Conservation (phyloP, 225 moss, liverwort and hornwort genomes). For the Physcomitrium patens region DNA sequence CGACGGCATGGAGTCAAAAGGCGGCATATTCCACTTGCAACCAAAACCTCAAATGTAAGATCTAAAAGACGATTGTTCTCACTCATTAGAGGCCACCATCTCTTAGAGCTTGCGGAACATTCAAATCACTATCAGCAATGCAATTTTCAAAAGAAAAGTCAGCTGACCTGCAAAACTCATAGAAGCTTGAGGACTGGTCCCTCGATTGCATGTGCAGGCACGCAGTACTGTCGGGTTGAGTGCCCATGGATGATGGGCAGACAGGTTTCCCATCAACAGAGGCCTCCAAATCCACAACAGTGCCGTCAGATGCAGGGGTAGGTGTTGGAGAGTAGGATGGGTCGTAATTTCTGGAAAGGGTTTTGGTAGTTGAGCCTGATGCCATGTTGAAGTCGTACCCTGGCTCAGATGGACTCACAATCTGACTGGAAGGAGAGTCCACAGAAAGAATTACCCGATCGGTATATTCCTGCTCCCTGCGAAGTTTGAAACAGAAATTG, state of each 20-base stretch:
- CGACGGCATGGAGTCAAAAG: conserved; percentile 5
- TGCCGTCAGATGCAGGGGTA: conserved; percentile 33
- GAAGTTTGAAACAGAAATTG: conserved; percentile 83
- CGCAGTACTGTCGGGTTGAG: conserved; percentile 43
- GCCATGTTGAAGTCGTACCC: conserved; percentile 55
- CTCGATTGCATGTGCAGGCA: conserved; percentile 53
- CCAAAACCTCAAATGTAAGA: conserved; percentile 8
- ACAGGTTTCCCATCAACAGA: conserved; percentile 36
- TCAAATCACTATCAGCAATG: conserved; percentile 16
- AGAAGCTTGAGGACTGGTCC: conserved; percentile 64
- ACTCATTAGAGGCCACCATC: too few relatives aligned
- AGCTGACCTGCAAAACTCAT: conserved; percentile 61
- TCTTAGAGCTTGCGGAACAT: conserved; percentile 19
- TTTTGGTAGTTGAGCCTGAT: conserved; percentile 33
- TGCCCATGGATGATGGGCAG: conserved; percentile 33
- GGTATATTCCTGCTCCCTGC: conserved; percentile 56
- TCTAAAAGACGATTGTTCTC: not conserved
- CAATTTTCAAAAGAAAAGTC: conserved; percentile 3
- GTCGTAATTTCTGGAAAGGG: conserved; percentile 37
- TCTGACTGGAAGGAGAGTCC: conserved; percentile 52
- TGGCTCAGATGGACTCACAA: conserved; percentile 62
- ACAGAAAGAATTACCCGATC: conserved; percentile 36
- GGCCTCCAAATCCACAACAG: conserved; percentile 37
- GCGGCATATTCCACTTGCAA: conserved; percentile 14
- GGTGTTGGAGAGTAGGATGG: conserved; percentile 30